Conservation (phyloP, 2,329 filamentous ascomycete genomes). For the Pseudocercospora eumusae region DNA sequence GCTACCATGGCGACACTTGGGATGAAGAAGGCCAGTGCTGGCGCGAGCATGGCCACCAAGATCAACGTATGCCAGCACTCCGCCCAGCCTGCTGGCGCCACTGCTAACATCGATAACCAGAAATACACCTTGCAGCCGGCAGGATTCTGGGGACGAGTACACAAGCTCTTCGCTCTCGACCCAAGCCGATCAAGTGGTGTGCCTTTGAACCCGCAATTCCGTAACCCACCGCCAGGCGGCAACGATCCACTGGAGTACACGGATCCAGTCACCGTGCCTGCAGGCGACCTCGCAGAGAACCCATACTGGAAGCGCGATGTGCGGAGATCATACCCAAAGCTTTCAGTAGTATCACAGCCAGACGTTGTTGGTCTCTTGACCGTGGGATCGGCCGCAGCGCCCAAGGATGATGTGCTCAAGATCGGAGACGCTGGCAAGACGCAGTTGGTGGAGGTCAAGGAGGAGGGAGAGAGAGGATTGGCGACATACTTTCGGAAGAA, state of each 20-base stretch:
- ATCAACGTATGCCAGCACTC: slow-evolving; percentile 20
- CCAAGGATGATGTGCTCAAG: slow-evolving; percentile 74
- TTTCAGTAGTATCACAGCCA: slow-evolving; percentile 77
- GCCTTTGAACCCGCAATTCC: slow-evolving; percentile 89
- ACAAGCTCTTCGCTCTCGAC: slow-evolving; percentile 76
- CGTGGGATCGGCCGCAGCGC: slow-evolving; percentile 76
- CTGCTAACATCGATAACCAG: slow-evolving; percentile 50
- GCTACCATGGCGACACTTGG: slow-evolving; percentile 22
- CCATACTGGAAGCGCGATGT: slow-evolving; percentile 94
- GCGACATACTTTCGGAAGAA: slow-evolving; percentile 72
- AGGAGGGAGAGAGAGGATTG: slow-evolving; percentile 72
- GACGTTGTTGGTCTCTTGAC: slow-evolving; percentile 83
- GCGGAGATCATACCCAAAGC: slow-evolving; percentile 77
- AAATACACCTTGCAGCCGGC: slow-evolving; percentile 94
- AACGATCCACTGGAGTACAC: slow-evolving; percentile 71
- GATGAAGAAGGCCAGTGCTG: slow-evolving; percentile 12
- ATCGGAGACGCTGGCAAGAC: slow-evolving; percentile 72
- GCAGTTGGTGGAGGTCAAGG: slow-evolving; percentile 73
- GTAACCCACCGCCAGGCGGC: slow-evolving; percentile 77
- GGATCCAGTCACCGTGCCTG: slow-evolving; percentile 81
- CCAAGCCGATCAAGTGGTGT: slow-evolving; percentile 86
- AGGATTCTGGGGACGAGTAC: slow-evolving; percentile 84
- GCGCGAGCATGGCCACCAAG: slow-evolving; percentile 20
- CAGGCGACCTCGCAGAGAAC: slow-evolving; percentile 85
- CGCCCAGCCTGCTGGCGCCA: neutral